phyloP scores from a whole-genome alignment of 495 filamentous ascomycete genomes.

The Aspergillus avenaceus region DNA sequence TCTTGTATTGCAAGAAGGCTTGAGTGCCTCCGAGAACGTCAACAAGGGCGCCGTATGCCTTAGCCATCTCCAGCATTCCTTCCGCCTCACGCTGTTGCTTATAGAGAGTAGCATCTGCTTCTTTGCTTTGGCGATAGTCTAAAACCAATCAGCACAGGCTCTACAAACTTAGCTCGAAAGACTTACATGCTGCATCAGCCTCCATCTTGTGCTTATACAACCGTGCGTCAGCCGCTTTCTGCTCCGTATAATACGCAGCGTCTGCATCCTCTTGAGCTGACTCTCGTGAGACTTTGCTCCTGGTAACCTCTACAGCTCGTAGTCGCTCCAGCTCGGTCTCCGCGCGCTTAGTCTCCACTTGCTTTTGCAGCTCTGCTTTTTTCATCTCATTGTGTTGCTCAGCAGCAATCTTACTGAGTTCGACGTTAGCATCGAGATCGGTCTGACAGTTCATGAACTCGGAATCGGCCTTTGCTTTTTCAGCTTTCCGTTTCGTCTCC shows the following conservation, averaged over 20 bases:
- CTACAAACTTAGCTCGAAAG: constrained; percentile 21
- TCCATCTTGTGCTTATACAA: constrained; percentile 53
- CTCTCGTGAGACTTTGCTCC: constrained; percentile 70
- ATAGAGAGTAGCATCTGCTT: constrained; percentile 60
- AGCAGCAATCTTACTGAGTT: constrained; percentile 67
- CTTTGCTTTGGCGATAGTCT: constrained; percentile 41
- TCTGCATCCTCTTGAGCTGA: constrained; percentile 70
- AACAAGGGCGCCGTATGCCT: constrained; percentile 66
- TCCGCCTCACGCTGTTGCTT: constrained; percentile 67
- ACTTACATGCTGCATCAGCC: constrained; percentile 49
- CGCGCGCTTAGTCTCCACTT: constrained; percentile 69
- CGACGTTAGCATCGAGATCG: constrained; percentile 63
- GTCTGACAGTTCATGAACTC: constrained; percentile 66
- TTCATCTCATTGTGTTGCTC: constrained; percentile 63
- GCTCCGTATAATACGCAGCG: constrained; percentile 44
- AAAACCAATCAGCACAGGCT: constrained; percentile 22
- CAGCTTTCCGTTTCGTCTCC: constrained; percentile 76
- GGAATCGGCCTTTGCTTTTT: constrained; percentile 73
- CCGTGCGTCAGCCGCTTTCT: constrained; percentile 53
- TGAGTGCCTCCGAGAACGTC: constrained; percentile 71
- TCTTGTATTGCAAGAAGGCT: constrained; percentile 71
- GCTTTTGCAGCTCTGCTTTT: constrained; percentile 72
- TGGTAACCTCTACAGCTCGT: constrained; percentile 70
- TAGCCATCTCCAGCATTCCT: constrained; percentile 68
- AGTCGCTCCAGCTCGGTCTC: constrained; percentile 74